Evolutionary conservation across 2,329 filamentous ascomycete species (phyloP).

Genomic region (Aspergillus quadrilineatus): DNA sequence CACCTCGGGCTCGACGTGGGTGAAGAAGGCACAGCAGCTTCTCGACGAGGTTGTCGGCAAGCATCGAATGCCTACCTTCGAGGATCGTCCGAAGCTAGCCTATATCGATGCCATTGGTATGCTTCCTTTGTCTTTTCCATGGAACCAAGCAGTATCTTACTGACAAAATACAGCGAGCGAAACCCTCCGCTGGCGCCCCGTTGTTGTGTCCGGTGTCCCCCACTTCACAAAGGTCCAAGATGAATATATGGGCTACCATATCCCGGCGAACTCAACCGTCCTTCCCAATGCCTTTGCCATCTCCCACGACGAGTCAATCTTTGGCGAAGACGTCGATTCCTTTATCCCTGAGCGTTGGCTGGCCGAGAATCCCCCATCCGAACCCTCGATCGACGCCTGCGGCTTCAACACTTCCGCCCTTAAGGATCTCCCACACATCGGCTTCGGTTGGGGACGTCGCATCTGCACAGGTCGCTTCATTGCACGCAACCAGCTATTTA

Average conservation of each 20-base stretch:
- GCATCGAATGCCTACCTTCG: not conserved
- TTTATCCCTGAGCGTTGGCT: conserved; percentile 1
- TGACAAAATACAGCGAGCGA: not conserved
- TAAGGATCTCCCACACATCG: not conserved
- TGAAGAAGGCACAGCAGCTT: not conserved
- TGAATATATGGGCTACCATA: conserved; percentile 2
- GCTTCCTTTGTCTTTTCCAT: not conserved
- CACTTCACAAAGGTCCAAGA: conserved; percentile 1
- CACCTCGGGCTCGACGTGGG: not conserved
- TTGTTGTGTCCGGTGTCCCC: not conserved
- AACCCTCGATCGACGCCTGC: not conserved
- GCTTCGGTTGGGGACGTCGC: not conserved
- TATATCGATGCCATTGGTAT: conserved; percentile 2
- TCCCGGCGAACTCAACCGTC: conserved; percentile 1
- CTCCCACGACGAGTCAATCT: not conserved
- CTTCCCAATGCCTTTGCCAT: conserved; percentile 1
- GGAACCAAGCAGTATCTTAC: not conserved
- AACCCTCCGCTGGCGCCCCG: conserved; percentile 5
- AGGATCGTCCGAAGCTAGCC: conserved; percentile 1
- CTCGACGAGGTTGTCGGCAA: conserved; percentile 1
- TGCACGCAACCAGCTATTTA: conserved; percentile 3
- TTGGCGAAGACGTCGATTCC: not conserved
- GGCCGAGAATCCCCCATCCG: not conserved
- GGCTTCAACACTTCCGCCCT: not conserved
- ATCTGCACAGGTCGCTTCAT: conserved; percentile 1